Percentiles rank a stretch among this genome's conserved stretches.
Evolutionary conservation across 2,329 filamentous ascomycete species (phyloP).

Genomic region (Alternaria panax): DNA sequence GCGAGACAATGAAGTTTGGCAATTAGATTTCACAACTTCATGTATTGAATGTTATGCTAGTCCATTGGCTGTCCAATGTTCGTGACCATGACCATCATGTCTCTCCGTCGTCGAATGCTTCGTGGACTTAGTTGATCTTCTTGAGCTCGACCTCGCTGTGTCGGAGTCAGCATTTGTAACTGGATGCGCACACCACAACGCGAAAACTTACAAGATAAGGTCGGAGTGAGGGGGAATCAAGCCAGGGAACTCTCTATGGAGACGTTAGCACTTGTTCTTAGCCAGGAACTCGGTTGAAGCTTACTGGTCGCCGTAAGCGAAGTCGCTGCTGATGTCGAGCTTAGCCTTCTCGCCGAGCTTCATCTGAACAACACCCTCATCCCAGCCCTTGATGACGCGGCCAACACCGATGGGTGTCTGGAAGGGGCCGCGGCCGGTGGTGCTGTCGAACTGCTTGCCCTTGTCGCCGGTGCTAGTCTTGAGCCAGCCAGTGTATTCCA

Average conservation of each 20-base stretch:
- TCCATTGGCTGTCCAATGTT: background rate
- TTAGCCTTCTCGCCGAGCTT: conserved; percentile 87
- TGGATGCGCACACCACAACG: background rate
- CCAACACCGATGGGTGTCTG: conserved; percentile 79
- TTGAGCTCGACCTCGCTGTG: conserved; percentile 44
- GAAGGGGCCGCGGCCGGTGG: conserved; percentile 77
- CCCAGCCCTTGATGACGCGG: conserved; percentile 77
- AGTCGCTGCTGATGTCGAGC: conserved; percentile 79
- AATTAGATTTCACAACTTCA: background rate
- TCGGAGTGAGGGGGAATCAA: conserved; percentile 76
- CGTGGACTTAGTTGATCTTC: conserved; percentile 40
- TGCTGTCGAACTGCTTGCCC: conserved; percentile 75
- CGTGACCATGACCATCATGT: background rate
- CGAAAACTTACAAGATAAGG: conserved; percentile 77
- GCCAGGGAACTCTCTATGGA: conserved; percentile 73
- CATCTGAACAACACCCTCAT: conserved; percentile 75
- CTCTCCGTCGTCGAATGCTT: background rate
- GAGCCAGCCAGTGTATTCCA: conserved; percentile 45
- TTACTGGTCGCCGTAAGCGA: conserved; percentile 35
- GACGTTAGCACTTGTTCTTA: conserved; percentile 4
- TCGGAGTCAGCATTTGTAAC: conserved; percentile 8
- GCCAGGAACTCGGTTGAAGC: background rate
- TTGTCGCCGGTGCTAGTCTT: conserved; percentile 33
- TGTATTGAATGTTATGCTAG: background rate
- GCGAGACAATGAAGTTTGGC: background rate